A percentile compares a stretch with the other conserved stretches of the same genome.
Conservation (phyloP, 2,329 filamentous ascomycete genomes). For the Geosmithia putterillii region DNA sequence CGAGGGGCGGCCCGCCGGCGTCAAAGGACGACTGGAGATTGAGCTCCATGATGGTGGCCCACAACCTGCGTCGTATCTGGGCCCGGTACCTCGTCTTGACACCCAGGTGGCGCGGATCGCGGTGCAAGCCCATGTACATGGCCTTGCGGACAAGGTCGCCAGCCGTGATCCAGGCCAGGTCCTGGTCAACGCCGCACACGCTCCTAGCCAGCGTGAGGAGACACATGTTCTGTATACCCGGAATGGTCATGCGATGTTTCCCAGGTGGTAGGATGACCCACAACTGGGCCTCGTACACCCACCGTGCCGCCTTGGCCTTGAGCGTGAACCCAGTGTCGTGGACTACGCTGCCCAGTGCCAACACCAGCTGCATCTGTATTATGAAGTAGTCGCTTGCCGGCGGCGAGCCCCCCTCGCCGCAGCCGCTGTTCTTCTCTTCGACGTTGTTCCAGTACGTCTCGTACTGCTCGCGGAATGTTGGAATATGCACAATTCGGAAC, state of each 20-base stretch:
- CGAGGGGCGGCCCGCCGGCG: constrained; percentile 35
- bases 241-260: constrained; percentile 35
- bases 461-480: constrained; percentile 43
- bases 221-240: constrained; percentile 37
- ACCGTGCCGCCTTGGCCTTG: constrained; percentile 28
- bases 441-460: constrained; percentile 33
- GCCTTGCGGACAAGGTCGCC: constrained; percentile 39
- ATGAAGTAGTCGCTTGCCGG: constrained; percentile 29
- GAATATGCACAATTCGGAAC: constrained; percentile 44
- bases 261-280: constrained; percentile 34
- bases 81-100: constrained; percentile 32
- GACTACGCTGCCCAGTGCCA: constrained; percentile 36
- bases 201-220: constrained; percentile 37
- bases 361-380: constrained; percentile 39
- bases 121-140: constrained; percentile 46
- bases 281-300: constrained; percentile 39
- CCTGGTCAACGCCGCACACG: constrained; percentile 31
- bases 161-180: constrained; percentile 38
- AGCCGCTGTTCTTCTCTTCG: constrained; percentile 3
- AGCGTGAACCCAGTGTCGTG: constrained; percentile 32
- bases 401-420: neutral
- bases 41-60: constrained; percentile 43
- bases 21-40: constrained; percentile 38
- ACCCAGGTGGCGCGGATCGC: constrained; percentile 36
- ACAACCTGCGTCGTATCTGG: constrained; percentile 43